Percentiles rank a stretch among this genome's conserved stretches.
These are phyloP conservation scores for Aspergillus phoenicis DNA, from an alignment of 2,329 filamentous ascomycete genomes.

Conservation along the genomic window DNA sequence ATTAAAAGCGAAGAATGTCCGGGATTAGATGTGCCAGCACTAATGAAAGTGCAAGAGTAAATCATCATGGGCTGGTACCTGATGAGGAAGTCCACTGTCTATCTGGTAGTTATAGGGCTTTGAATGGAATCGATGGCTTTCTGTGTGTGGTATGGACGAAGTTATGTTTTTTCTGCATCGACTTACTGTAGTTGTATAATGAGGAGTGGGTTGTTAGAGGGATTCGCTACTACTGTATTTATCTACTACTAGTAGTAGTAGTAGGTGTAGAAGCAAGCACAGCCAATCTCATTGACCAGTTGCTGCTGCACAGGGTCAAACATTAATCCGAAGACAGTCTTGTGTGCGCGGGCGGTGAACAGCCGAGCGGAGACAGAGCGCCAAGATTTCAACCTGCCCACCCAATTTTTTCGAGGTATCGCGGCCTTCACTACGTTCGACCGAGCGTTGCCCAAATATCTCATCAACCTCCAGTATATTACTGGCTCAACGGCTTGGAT, in stretches of 20 bases:
- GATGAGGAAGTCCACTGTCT: neutral
- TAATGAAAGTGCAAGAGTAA: conserved; percentile 25
- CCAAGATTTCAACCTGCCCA: conserved; percentile 44
- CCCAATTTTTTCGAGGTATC: conserved; percentile 42
- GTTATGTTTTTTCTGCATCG: neutral
- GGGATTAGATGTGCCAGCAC: conserved; percentile 23
- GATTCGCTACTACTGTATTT: too few species aligned
- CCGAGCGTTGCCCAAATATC: conserved; percentile 17
- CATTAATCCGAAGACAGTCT: neutral
- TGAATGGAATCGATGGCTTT: neutral
- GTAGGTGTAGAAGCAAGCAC: neutral
- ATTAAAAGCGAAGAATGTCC: conserved; percentile 31
- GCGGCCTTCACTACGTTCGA: conserved; percentile 24
- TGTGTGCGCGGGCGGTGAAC: conserved; percentile 22
- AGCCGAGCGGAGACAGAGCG: conserved; percentile 37
- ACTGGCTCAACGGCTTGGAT: conserved; percentile 8
- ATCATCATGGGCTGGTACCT: conserved; percentile 6
- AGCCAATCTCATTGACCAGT: neutral
- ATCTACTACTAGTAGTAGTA: too few species aligned
- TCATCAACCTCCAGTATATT: conserved; percentile 16
- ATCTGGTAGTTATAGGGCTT: neutral
- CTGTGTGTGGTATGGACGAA: neutral
- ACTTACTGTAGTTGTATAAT: neutral
- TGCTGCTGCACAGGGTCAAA: neutral
- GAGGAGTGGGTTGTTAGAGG: neutral